These are phyloP conservation scores for Posidonia australis DNA, from an alignment of 106 monocot genomes.

Conservation along the genomic window DNA sequence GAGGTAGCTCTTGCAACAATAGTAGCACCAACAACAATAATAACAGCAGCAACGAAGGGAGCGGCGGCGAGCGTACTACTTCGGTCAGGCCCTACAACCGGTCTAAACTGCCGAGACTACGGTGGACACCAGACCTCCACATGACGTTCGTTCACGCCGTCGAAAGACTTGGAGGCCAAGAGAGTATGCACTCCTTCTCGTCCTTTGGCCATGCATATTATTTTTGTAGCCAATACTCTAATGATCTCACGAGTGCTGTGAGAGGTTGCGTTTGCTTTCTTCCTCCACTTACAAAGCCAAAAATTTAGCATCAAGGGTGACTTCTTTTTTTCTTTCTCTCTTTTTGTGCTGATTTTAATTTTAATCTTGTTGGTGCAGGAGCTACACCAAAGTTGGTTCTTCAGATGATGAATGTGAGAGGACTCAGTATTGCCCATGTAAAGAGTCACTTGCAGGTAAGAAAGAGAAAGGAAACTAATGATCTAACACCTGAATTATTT, in stretches of 20 bases:
- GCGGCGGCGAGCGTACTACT: slow-evolving; percentile 8
- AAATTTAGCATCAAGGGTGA: neutral
- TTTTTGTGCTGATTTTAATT: neutral
- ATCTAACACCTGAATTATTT: neutral
- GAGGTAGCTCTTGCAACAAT: slow-evolving; percentile 13
- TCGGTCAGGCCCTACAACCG: slow-evolving; percentile 48
- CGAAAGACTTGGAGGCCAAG: slow-evolving; percentile 66
- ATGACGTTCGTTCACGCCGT: slow-evolving; percentile 54
- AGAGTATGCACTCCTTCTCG: slow-evolving; percentile 28
- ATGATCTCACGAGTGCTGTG: no score
- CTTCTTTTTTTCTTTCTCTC: neutral
- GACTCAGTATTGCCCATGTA: slow-evolving; percentile 92
- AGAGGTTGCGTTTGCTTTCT: no score
- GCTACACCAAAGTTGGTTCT: slow-evolving; percentile 97
- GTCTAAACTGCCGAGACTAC: slow-evolving; percentile 56
- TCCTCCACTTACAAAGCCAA: no score
- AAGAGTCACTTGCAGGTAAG: slow-evolving; percentile 94
- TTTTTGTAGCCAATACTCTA: neutral
- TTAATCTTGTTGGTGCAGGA: slow-evolving; percentile 29
- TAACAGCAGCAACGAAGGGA: slow-evolving; percentile 11
- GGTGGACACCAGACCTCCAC: slow-evolving; percentile 78
- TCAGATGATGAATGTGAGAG: slow-evolving; percentile 99
- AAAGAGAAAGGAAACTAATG: no score
- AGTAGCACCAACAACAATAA: slow-evolving; percentile 18
- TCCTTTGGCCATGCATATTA: neutral